Percentiles rank a stretch among this genome's conserved stretches.
phyloP scores from a whole-genome alignment of 2,329 filamentous ascomycete species.

The Pestalotiopsis sp. region DNA sequence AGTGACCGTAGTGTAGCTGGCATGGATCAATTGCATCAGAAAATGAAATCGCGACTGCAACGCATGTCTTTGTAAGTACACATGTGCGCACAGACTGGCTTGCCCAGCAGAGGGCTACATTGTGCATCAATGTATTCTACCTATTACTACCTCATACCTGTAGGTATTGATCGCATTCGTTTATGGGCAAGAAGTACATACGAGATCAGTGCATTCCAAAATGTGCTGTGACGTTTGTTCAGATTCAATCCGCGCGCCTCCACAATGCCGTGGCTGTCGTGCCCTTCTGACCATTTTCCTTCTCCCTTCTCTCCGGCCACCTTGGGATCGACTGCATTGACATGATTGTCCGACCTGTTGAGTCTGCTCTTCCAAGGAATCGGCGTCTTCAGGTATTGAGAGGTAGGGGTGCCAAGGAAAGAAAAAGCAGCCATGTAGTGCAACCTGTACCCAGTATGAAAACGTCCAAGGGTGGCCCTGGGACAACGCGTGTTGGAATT shows the following conservation, averaged over 20 bases:
- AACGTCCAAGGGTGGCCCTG: conserved; percentile 1
- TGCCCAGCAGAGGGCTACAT: background rate
- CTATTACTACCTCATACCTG: background rate
- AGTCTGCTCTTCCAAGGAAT: background rate
- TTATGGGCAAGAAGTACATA: background rate
- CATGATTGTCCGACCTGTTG: background rate
- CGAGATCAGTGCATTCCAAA: background rate
- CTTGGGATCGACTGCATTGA: background rate
- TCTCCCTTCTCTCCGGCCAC: background rate
- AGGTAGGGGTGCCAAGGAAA: background rate
- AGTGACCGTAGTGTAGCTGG: background rate
- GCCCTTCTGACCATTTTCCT: background rate
- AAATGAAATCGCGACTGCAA: background rate
- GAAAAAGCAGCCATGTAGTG: background rate
- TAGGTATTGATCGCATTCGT: background rate
- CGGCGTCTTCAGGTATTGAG: background rate
- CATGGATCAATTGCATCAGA: background rate
- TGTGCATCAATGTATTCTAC: background rate
- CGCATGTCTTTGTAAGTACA: background rate
- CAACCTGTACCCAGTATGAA: background rate
- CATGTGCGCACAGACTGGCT: conserved; percentile 2
- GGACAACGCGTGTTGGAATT: conserved; percentile 10
- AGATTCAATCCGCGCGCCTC: background rate
- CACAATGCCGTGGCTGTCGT: background rate
- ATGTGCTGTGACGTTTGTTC: too few species aligned